A percentile compares a stretch with the other conserved stretches of the same genome.
phyloP scores from a whole-genome alignment of 1,139 yeast species.

The Diutina pseudorugosa region DNA sequence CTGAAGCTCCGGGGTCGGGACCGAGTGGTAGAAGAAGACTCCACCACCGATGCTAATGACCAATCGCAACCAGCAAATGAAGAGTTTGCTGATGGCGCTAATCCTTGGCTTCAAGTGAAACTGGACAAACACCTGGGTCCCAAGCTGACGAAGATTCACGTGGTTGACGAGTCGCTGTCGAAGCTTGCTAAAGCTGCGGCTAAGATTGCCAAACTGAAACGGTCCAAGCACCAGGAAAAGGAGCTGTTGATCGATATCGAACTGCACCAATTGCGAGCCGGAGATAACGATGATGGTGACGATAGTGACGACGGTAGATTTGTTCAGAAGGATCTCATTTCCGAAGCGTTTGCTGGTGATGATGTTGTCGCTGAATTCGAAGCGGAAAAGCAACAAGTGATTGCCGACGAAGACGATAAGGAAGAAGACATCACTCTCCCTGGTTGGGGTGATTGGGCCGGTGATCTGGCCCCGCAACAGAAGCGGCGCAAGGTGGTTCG shows the following conservation, averaged over 20 bases:
- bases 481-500: conserved; percentile 55
- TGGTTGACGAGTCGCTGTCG: conserved; percentile 46
- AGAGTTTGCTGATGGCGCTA: conserved; percentile 26
- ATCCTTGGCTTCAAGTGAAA: conserved; percentile 58
- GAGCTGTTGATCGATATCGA: conserved; percentile 36
- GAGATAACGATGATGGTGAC: conserved; percentile 22
- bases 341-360: conserved; percentile 95
- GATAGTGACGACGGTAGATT: conserved; percentile 35
- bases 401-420: conserved; percentile 74
- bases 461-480: conserved; percentile 36
- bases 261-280: conserved; percentile 14
- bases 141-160: conserved; percentile 18
- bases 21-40: not conserved
- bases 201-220: conserved; percentile 16
- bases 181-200: conserved; percentile 41
- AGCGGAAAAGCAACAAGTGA: conserved; percentile 57
- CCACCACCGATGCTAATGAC: conserved; percentile 5
- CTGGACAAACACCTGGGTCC: conserved; percentile 23
- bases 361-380: conserved; percentile 74
- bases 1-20: not conserved
- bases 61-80: conserved; percentile 5
- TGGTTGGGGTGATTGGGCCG: conserved; percentile 92
- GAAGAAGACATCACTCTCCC: conserved; percentile 80
- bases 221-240: conserved; percentile 29
- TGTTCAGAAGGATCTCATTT: conserved; percentile 70